Evolutionary conservation across 306 rosid genomes (phyloP).

Genomic region (Malus fusca): DNA sequence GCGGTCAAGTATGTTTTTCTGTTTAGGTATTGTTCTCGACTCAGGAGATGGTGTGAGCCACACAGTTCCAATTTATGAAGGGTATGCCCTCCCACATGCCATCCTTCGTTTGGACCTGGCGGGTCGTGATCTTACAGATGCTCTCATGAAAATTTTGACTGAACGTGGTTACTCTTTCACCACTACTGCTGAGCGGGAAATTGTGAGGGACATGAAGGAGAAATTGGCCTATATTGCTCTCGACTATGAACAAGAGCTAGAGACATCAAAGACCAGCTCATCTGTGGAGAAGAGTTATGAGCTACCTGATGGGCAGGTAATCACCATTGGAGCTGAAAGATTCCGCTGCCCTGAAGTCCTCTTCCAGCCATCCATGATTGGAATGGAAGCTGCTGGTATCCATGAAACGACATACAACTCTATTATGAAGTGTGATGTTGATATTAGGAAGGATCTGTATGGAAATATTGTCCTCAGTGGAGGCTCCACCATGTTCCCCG

Average conservation of each 20-base stretch:
- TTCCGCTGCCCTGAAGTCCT: slow-evolving; percentile 98
- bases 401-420: slow-evolving; percentile 97
- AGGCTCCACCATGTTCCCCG: slow-evolving; percentile 94
- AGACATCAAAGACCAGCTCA: slow-evolving; percentile 79
- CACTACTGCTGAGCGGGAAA: slow-evolving; percentile 93
- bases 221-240: slow-evolving; percentile 86
- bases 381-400: slow-evolving; percentile 92
- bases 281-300: slow-evolving; percentile 92
- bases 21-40: slow-evolving; percentile 81
- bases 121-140: slow-evolving; percentile 95
- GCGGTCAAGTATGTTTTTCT: not conserved
- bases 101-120: slow-evolving; percentile 94
- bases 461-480: slow-evolving; percentile 94
- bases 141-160: slow-evolving; percentile 91
- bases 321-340: slow-evolving; percentile 84
- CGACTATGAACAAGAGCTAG: slow-evolving; percentile 90
- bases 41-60: slow-evolving; percentile 99
- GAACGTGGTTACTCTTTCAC: slow-evolving; percentile 99
- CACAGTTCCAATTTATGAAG: slow-evolving; percentile 97
- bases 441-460: slow-evolving; percentile 88
- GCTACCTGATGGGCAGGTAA: slow-evolving; percentile 95
- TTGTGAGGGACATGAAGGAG: slow-evolving; percentile 92
- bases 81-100: slow-evolving; percentile 97
- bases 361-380: slow-evolving; percentile 97
- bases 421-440: slow-evolving; percentile 99